Evolutionary conservation across 108 stramenopile species (phyloP).

Genomic region (Skeletonema marinoi): DNA sequence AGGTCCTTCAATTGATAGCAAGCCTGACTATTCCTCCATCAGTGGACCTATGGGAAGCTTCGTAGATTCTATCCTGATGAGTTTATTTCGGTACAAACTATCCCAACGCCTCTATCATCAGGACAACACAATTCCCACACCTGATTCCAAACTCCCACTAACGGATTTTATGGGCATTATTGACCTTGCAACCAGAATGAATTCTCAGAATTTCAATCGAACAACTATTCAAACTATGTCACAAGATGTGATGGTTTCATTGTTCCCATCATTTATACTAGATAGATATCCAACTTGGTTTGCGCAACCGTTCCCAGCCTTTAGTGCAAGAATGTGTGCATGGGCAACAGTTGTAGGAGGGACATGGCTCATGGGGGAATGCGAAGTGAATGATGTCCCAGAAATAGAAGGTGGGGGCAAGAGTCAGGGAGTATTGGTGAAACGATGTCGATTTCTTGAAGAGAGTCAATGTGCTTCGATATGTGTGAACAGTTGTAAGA

Average conservation of each 20-base stretch:
- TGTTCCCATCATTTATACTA: constrained; percentile 43
- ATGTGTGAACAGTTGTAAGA: constrained; percentile 94
- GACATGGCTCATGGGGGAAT: constrained; percentile 95
- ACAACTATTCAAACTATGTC: constrained; percentile 57
- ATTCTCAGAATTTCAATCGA: constrained; percentile 57
- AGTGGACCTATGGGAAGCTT: constrained; percentile 71
- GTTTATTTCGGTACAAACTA: constrained; percentile 61
- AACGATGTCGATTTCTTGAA: constrained; percentile 94
- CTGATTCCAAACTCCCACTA: constrained; percentile 29
- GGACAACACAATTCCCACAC: constrained; percentile 19
- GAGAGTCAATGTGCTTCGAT: constrained; percentile 88
- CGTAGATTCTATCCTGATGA: constrained; percentile 63
- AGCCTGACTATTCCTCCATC: constrained; percentile 75
- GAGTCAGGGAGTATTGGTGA: constrained; percentile 81
- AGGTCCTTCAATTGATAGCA: constrained; percentile 65
- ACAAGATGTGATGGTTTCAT: constrained; percentile 58
- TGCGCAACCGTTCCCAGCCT: constrained; percentile 76
- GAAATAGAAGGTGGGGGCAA: constrained; percentile 36
- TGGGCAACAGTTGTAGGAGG: constrained; percentile 85
- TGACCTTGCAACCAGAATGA: constrained; percentile 70
- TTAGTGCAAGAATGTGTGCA: constrained; percentile 87
- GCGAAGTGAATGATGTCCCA: constrained; percentile 82
- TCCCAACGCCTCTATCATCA: constrained; percentile 49
- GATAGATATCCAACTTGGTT: constrained; percentile 77
- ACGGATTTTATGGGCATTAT: constrained; percentile 72